phyloP scores from a whole-genome alignment of 2,329 filamentous ascomycete species.

The Colletotrichum sp. region DNA sequence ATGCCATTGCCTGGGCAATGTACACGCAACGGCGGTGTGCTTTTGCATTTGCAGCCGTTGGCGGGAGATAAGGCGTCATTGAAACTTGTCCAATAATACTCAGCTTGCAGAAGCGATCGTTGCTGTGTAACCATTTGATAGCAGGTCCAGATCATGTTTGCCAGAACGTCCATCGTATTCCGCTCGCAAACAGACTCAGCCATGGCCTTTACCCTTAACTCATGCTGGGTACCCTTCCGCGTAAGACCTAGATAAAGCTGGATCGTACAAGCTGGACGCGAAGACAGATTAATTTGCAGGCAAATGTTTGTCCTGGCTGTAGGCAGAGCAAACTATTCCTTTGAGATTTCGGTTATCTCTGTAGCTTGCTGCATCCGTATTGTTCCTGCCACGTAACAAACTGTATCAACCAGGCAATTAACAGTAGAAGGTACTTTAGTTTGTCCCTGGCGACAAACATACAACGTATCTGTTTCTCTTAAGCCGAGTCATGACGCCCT shows the following conservation, averaged over 20 bases:
- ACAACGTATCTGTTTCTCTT: neutral
- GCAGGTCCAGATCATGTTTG: neutral
- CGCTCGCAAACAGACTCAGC: rapidly evolving
- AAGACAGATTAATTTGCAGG: neutral
- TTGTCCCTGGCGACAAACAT: neutral
- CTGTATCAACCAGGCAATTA: rapidly evolving
- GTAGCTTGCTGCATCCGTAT: rapidly evolving
- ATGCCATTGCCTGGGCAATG: neutral
- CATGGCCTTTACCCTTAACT: neutral
- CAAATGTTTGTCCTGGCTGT: neutral
- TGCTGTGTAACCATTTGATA: neutral
- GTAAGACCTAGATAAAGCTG: neutral
- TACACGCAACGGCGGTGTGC: neutral
- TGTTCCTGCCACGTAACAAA: neutral
- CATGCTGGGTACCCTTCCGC: no score
- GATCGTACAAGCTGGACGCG: rapidly evolving
- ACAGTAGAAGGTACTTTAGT: neutral
- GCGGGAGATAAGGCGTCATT: neutral
- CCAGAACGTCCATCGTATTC: neutral
- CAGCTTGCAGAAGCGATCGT: neutral
- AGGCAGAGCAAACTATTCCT: neutral
- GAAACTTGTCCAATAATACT: neutral
- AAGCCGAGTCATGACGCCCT: neutral
- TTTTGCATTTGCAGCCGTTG: neutral
- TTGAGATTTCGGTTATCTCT: neutral